Evolutionary conservation across 495 filamentous ascomycete species (phyloP).

Genomic region (Neurospora sublineolata): DNA sequence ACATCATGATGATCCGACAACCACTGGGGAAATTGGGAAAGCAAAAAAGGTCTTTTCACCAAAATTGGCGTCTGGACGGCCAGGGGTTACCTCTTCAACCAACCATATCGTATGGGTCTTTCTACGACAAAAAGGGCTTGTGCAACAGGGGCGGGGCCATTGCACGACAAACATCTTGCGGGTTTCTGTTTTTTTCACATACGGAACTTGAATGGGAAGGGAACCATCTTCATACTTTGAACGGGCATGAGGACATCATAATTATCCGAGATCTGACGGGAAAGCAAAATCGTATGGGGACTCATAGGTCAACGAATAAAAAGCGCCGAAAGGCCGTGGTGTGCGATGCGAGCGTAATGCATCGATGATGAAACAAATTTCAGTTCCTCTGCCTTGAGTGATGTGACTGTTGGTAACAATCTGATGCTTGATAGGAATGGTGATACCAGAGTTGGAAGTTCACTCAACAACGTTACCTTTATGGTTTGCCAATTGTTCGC

Average conservation of each 20-base stretch:
- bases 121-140: background rate
- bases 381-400: background rate
- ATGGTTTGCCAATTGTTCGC: background rate
- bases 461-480: background rate
- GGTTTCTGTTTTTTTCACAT: background rate
- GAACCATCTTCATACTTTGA: background rate
- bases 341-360: background rate
- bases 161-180: background rate
- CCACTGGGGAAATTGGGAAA: constrained; percentile 22
- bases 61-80: constrained; percentile 21
- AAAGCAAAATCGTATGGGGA: background rate
- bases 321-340: background rate
- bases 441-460: background rate
- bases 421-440: background rate
- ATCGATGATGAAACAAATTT: background rate
- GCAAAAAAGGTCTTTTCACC: constrained; percentile 6
- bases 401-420: background rate
- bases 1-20: constrained; percentile 15
- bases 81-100: constrained; percentile 7
- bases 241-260: background rate
- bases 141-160: background rate
- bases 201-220: background rate
- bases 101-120: background rate
- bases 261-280: background rate
- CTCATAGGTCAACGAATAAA: background rate